These are phyloP conservation scores for Clonostachys solani DNA, from an alignment of 2,329 filamentous ascomycete genomes.

Conservation along the genomic window DNA sequence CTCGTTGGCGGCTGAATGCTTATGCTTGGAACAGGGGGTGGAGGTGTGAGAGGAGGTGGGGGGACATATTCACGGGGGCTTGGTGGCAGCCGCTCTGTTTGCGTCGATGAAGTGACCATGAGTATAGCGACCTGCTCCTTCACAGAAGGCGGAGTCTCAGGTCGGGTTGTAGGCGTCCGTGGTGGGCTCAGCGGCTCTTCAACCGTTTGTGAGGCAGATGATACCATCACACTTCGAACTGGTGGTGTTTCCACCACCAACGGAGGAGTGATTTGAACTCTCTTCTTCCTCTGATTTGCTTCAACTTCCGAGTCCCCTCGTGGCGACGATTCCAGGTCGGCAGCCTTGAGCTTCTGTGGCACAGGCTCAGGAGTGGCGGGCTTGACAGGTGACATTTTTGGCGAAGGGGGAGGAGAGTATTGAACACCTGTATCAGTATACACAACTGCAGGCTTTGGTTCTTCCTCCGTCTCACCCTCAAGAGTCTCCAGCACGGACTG, in stretches of 20 bases:
- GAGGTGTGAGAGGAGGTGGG: slow-evolving; percentile 18
- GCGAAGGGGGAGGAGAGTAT: slow-evolving; percentile 78
- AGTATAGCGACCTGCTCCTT: slow-evolving; percentile 15
- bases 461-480: slow-evolving; percentile 45
- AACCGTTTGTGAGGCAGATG: slow-evolving; percentile 57
- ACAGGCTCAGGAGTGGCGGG: slow-evolving; percentile 36
- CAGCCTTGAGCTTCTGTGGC: slow-evolving; percentile 26
- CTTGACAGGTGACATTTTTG: slow-evolving; percentile 39
- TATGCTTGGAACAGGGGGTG: slow-evolving; percentile 73
- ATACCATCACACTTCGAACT: slow-evolving; percentile 50
- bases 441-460: neutral
- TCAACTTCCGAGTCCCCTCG: slow-evolving; percentile 57
- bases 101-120: slow-evolving; percentile 56
- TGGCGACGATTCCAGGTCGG: slow-evolving; percentile 35
- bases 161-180: slow-evolving; percentile 54
- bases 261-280: slow-evolving; percentile 51
- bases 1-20: slow-evolving; percentile 86
- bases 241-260: slow-evolving; percentile 39
- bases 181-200: slow-evolving; percentile 61
- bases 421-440: slow-evolving; percentile 79
- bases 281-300: slow-evolving; percentile 70
- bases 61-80: slow-evolving; percentile 1
- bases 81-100: slow-evolving; percentile 40
- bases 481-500: slow-evolving; percentile 50
- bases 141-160: slow-evolving; percentile 32